Base-by-base conservation (phyloP, 2,329 filamentous ascomycete species). In the Trichophyton verrucosum region DNA sequence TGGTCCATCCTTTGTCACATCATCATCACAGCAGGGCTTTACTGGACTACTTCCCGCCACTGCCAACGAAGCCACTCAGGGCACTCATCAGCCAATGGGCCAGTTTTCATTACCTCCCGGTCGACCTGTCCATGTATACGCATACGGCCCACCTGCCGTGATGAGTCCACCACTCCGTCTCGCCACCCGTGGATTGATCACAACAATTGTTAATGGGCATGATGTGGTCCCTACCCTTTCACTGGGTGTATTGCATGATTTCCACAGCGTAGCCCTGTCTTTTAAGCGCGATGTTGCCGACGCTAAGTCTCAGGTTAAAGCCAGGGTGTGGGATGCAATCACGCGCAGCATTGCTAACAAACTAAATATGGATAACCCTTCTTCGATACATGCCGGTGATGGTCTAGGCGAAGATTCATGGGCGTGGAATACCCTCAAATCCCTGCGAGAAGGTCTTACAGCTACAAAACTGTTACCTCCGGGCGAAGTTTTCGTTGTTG, bases 211-310 rank as follows among this genome's bases (percentile, higher is more conserved):
- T 9, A 86, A 91, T 66, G 85, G 86, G 17, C 81, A 85, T 68
- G 88, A 91, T 68, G 75, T 91, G 8, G 86, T 91, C 0, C 88
- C 88, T 0, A 84, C 82, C 59, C 79, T 91, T 3, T 90, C 87
- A 0, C 78, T 91, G 0, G 88, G 88, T 2, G 80, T 88, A 0
- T 74, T 91, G 1, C 86, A 89, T 66, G 88, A 91, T 69, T 81
- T 90, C 61, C 87, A 89, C 70, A 83, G 85, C 0, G 80, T 88
- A 0, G 84, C 87, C 0, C 73, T 89, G 0, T 84, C 86, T 0
- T 88, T 91, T 74, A 89, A 89, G 72, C 82, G 81, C 11, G 87
- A 91, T 70, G 81, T 85, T 62, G 81, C 80, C 38, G 82, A 83
- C 6, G 85, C 85, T 3, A 86, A 86, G 66, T 79, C 81, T 0